Evolutionary conservation across 2,329 filamentous ascomycete genomes (phyloP).

Genomic region (Penicillium polonicum): DNA sequence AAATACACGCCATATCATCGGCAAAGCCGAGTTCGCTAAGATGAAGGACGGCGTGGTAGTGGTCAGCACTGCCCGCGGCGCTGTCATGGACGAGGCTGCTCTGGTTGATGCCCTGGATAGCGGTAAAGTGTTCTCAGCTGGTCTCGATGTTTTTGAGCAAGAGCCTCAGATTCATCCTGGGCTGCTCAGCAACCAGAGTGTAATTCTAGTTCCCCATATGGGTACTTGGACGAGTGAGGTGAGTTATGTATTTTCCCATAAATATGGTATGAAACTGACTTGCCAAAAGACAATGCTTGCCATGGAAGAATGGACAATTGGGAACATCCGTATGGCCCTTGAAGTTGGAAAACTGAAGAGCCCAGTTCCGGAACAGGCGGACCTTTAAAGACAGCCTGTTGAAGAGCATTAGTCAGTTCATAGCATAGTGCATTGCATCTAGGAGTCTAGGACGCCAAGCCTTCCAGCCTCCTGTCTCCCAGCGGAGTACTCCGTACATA

Average conservation of each 20-base stretch:
- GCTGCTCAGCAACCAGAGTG: conserved; percentile 66
- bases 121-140: conserved; percentile 68
- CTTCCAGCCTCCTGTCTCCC: no score
- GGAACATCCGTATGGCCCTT: conserved; percentile 65
- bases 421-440: neutral
- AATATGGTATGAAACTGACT: neutral
- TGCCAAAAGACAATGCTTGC: conserved; percentile 49
- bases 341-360: conserved; percentile 63
- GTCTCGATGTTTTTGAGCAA: conserved; percentile 79
- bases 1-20: conserved; percentile 74
- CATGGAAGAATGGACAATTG: conserved; percentile 74
- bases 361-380: conserved; percentile 69
- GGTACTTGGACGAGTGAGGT: conserved; percentile 74
- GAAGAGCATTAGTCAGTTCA: neutral
- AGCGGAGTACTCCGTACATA: no score
- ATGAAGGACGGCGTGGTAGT: conserved; percentile 79
- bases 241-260: conserved; percentile 9
- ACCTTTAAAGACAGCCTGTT: conserved; percentile 29
- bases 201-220: conserved; percentile 80
- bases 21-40: conserved; percentile 64
- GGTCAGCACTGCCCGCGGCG: conserved; percentile 79
- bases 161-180: conserved; percentile 75
- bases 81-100: conserved; percentile 77
- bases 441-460: no score
- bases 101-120: conserved; percentile 70